Evolutionary conservation across 139 green algal genomes (phyloP).

Genomic region (Pedinophyceae sp.): DNA sequence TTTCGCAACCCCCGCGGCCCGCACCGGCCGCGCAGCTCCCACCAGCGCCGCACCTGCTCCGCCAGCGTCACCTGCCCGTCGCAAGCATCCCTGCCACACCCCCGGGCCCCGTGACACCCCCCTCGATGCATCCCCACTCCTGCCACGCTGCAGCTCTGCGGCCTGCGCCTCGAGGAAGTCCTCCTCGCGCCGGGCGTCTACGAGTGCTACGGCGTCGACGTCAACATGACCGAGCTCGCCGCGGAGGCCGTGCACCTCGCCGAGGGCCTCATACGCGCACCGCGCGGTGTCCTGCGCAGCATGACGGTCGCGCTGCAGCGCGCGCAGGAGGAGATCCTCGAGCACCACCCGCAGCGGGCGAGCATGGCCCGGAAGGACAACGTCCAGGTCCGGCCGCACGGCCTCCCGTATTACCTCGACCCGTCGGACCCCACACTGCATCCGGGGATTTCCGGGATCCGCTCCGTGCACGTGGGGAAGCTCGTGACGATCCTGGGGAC

Average conservation of each 20-base stretch:
- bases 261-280: conserved; percentile 11
- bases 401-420: conserved; percentile 23
- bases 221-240: conserved; percentile 25
- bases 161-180: conserved; percentile 14
- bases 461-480: conserved; percentile 27
- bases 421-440: background rate
- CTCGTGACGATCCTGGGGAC: conserved; percentile 58
- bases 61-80: no score
- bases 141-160: no score
- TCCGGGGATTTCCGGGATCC: conserved; percentile 26
- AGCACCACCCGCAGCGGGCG: conserved; percentile 1
- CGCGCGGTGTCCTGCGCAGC: conserved; percentile 12
- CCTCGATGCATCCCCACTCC: no score
- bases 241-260: conserved; percentile 10
- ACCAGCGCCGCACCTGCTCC: no score
- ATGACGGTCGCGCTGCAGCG: conserved; percentile 21
- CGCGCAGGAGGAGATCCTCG: conserved; percentile 20
- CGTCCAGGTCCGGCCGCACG: conserved; percentile 32
- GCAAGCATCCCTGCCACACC: no score
- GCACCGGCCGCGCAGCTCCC: no score
- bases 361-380: conserved; percentile 17
- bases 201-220: conserved; percentile 20
- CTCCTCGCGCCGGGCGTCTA: conserved; percentile 16
- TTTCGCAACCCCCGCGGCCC: no score
- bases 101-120: no score